Conservation (phyloP, 2,329 filamentous ascomycete species). For the Pseudocercospora musae region DNA sequence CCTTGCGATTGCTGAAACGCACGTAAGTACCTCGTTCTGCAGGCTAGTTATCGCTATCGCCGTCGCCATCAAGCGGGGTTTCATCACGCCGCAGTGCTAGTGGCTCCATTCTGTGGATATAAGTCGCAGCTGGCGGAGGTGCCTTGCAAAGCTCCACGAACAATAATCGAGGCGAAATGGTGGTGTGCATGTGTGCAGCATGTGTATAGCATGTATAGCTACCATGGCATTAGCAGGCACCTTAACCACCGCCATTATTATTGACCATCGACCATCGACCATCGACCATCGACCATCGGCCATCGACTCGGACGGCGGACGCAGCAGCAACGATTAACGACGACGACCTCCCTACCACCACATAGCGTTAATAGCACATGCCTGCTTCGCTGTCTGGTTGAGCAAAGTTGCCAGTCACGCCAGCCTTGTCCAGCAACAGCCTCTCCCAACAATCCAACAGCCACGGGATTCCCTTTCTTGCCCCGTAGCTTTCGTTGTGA, state of each 20-base stretch:
- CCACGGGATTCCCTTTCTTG: background rate
- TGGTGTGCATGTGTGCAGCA: background rate
- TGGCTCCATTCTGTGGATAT: constrained; percentile 1
- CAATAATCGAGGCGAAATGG: background rate
- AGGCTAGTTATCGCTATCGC: too few relatives aligned
- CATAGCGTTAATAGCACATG: too few relatives aligned
- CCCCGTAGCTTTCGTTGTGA: background rate
- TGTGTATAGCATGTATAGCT: background rate
- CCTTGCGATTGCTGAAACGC: background rate
- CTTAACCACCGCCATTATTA: too few relatives aligned
- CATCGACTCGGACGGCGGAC: too few relatives aligned
- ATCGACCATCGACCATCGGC: too few relatives aligned
- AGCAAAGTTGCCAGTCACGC: background rate
- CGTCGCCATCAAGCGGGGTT: background rate
- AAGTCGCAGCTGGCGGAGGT: background rate
- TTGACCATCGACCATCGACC: too few relatives aligned
- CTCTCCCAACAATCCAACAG: background rate
- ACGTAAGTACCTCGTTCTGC: background rate
- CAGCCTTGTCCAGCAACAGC: constrained; percentile 1
- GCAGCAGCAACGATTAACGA: background rate
- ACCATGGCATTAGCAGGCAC: too few relatives aligned
- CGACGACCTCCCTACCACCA: background rate
- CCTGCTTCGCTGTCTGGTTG: background rate
- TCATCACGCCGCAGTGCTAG: background rate
- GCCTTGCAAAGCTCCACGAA: background rate